Percentiles rank a stretch among this genome's conserved stretches.
Conservation (phyloP, 2,329 filamentous ascomycete species). For the Cercospora sojina region DNA sequence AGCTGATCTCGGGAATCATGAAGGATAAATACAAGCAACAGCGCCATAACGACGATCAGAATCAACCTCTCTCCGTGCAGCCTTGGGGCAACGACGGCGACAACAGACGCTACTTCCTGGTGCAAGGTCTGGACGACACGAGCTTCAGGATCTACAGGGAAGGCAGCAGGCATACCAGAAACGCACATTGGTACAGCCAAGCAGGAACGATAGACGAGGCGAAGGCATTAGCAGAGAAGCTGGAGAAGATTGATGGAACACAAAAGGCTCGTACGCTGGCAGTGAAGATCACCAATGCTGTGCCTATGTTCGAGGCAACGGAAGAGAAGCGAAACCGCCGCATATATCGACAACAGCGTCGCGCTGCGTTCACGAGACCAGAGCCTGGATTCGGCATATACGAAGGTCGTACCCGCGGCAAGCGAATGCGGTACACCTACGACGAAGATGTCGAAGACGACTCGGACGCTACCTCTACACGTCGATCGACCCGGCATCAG, state of each 20-base stretch:
- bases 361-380: conserved; percentile 81
- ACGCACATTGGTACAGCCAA: conserved; percentile 83
- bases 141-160: conserved; percentile 92
- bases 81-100: conserved; percentile 88
- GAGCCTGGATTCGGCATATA: conserved; percentile 91
- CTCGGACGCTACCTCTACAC: conserved; percentile 66
- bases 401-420: conserved; percentile 92
- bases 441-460: conserved; percentile 79
- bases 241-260: conserved; percentile 73
- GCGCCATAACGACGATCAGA: conserved; percentile 73
- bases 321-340: conserved; percentile 95
- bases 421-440: conserved; percentile 94
- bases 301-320: conserved; percentile 87
- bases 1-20: conserved; percentile 75
- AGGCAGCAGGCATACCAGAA: conserved; percentile 74
- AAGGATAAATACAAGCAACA: conserved; percentile 85
- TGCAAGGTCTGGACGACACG: conserved; percentile 93
- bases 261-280: conserved; percentile 77
- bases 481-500: conserved; percentile 62
- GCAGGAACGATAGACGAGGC: conserved; percentile 89
- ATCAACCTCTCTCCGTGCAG: conserved; percentile 85
- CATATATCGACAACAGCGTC: conserved; percentile 83
- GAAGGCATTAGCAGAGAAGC: conserved; percentile 69
- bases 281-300: conserved; percentile 72
- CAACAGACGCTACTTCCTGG: conserved; percentile 87